Evolutionary conservation across 768 basidiomycete species (phyloP).

Genomic region (Leucosporidium creatinivorum): DNA sequence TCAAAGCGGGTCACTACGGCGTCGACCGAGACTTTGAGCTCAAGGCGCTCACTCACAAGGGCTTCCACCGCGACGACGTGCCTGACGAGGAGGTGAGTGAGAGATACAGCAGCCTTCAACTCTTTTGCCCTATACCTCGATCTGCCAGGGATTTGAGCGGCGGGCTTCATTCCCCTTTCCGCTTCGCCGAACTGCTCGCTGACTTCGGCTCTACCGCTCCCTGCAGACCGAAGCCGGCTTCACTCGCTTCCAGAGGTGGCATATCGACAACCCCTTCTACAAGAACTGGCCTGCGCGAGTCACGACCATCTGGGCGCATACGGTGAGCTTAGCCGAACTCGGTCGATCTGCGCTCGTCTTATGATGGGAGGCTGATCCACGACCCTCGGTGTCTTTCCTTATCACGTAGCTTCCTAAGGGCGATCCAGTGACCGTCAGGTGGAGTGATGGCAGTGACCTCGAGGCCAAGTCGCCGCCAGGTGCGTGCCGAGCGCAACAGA

Average conservation of each 20-base stretch:
- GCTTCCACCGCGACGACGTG: conserved; percentile 6
- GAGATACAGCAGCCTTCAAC: too few relatives aligned
- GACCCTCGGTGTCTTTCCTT: too few relatives aligned
- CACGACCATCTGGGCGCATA: neutral
- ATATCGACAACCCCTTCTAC: conserved; percentile 1
- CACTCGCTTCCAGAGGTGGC: conserved; percentile 4
- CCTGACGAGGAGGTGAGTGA: neutral
- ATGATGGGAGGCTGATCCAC: too few relatives aligned
- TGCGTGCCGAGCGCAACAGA: too few relatives aligned
- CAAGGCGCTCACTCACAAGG: neutral
- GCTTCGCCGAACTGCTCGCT: too few relatives aligned
- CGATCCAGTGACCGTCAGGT: neutral
- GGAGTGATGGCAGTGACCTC: conserved; percentile 7
- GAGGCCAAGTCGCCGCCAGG: neutral
- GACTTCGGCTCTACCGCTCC: too few relatives aligned
- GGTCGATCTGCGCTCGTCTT: too few relatives aligned
- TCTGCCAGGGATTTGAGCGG: too few relatives aligned
- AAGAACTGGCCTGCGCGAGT: neutral
- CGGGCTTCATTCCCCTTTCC: too few relatives aligned
- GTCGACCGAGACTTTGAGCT: neutral
- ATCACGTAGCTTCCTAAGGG: neutral
- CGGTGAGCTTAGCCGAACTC: neutral
- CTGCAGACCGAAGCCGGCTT: neutral
- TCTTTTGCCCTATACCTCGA: too few relatives aligned
- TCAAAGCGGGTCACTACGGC: conserved; percentile 1